Conservation (phyloP, 2,329 filamentous ascomycete species). For the Xylaria hypoxylon region DNA sequence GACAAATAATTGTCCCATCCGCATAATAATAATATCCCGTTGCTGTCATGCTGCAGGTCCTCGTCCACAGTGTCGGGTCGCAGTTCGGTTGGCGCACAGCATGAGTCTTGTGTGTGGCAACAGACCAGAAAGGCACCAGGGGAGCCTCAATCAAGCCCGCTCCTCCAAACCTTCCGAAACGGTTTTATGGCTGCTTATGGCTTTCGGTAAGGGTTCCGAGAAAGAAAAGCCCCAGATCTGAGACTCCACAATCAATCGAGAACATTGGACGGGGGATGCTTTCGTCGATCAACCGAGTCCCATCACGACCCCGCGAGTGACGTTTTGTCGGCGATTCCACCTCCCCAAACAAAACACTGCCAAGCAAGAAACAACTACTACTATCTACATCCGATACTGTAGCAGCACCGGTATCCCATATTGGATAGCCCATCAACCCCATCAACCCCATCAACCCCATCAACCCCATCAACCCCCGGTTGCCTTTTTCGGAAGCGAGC, state of each 20-base stretch:
- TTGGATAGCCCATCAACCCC: neutral
- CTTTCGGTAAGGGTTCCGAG: slow-evolving; percentile 48
- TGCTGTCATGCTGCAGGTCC: slow-evolving; percentile 38
- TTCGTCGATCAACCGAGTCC: slow-evolving; percentile 35
- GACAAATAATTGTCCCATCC: slow-evolving; percentile 12
- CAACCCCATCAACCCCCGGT: neutral
- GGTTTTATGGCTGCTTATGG: slow-evolving; percentile 49
- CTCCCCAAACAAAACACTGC: slow-evolving; percentile 8
- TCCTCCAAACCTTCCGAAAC: slow-evolving; percentile 42
- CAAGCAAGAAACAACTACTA: slow-evolving; percentile 19
- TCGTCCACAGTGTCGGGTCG: slow-evolving; percentile 47
- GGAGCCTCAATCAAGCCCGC: slow-evolving; percentile 45
- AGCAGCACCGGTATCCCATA: neutral
- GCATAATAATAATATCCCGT: slow-evolving; percentile 19
- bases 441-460: too few relatives aligned
- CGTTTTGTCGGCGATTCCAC: slow-evolving; percentile 20
- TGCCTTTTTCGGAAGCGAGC: neutral
- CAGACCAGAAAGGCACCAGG: slow-evolving; percentile 39
- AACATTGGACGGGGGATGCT: slow-evolving; percentile 20
- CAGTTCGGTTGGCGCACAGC: slow-evolving; percentile 46
- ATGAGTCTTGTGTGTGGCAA: slow-evolving; percentile 42
- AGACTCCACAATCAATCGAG: slow-evolving; percentile 44
- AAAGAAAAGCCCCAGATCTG: slow-evolving; percentile 33
- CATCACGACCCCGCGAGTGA: slow-evolving; percentile 24
- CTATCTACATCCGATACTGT: neutral